Conservation (phyloP, 1,284 basidiomycete species). For the Mycosarcoma mackinlayi region DNA sequence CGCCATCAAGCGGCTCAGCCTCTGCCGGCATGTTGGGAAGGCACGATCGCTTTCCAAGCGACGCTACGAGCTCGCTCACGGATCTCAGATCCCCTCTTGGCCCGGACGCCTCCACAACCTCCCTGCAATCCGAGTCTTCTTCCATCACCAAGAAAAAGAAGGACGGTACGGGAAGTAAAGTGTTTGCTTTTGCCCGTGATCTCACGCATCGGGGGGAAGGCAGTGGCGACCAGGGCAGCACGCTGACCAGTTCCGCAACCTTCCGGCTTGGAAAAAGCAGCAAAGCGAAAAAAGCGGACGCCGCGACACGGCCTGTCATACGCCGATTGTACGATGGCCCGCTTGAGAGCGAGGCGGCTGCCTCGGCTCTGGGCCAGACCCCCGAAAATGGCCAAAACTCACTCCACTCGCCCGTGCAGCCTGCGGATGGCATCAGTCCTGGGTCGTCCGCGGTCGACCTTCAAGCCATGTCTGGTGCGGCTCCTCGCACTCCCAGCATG, state of each 20-base stretch:
- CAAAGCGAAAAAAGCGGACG: slow-evolving; percentile 31
- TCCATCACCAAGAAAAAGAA: slow-evolving; percentile 35
- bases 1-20: slow-evolving; percentile 25
- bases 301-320: slow-evolving; percentile 25
- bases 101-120: slow-evolving; percentile 23
- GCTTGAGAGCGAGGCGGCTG: slow-evolving; percentile 26
- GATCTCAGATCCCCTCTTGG: slow-evolving; percentile 12
- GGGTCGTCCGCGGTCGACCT: slow-evolving; percentile 25
- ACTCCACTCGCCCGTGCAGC: slow-evolving; percentile 9
- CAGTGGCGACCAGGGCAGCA: slow-evolving; percentile 7
- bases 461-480: background rate
- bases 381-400: no score
- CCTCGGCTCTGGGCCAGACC: slow-evolving; percentile 1
- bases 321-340: slow-evolving; percentile 41
- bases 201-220: slow-evolving; percentile 24
- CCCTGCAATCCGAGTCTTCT: slow-evolving; percentile 32
- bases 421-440: slow-evolving; percentile 28
- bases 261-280: slow-evolving; percentile 28
- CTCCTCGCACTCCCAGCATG: slow-evolving; percentile 5
- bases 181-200: slow-evolving; percentile 41
- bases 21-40: slow-evolving; percentile 10
- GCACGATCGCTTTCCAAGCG: slow-evolving; percentile 33
- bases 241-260: slow-evolving; percentile 19
- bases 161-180: slow-evolving; percentile 31
- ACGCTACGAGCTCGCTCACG: slow-evolving; percentile 19